Percentiles rank a stretch among this genome's conserved stretches.
Conservation (phyloP, 179 eudicot genomes). For the Actinidia chinensis region DNA sequence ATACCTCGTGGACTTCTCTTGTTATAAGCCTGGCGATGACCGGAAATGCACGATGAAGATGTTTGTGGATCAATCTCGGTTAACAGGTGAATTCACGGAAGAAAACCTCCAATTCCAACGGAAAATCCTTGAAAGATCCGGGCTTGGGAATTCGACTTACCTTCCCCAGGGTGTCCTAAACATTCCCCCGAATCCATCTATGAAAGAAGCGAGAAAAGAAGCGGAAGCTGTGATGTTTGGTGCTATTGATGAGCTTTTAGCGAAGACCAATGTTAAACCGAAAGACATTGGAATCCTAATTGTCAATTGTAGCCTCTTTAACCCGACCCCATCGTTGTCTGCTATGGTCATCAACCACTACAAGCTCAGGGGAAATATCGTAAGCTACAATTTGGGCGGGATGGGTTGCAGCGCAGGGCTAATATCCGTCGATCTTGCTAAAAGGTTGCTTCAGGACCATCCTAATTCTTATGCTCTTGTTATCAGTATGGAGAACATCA, state of each 20-base stretch:
- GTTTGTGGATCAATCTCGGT: conserved; percentile 50
- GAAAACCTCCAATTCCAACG: conserved; percentile 53
- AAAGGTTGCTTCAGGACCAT: conserved; percentile 59
- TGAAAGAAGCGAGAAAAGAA: conserved; percentile 64
- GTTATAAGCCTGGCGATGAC: conserved; percentile 54
- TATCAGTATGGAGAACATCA: conserved; percentile 43
- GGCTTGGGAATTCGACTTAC: conserved; percentile 68
- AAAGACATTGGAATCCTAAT: conserved; percentile 75
- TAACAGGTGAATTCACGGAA: conserved; percentile 51
- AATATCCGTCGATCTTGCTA: conserved; percentile 69
- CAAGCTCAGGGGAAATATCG: conserved; percentile 68
- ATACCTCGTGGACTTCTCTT: conserved; percentile 58
- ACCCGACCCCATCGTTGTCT: conserved; percentile 80
- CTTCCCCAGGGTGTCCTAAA: conserved; percentile 66
- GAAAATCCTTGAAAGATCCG: conserved; percentile 70
- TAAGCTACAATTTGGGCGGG: conserved; percentile 74
- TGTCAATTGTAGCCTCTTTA: conserved; percentile 74
- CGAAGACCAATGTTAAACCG: conserved; percentile 56
- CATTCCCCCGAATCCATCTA: conserved; percentile 66
- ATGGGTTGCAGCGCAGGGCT: conserved; percentile 92
- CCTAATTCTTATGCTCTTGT: conserved; percentile 57
- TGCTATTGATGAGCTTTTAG: conserved; percentile 73
- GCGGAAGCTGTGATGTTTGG: conserved; percentile 72
- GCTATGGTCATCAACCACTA: conserved; percentile 77
- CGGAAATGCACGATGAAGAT: conserved; percentile 51